Evolutionary conservation across 2,329 filamentous ascomycete genomes (phyloP), one percentile per base, ranked within the genome.

Genomic region (Cadophora malorum): DNA sequence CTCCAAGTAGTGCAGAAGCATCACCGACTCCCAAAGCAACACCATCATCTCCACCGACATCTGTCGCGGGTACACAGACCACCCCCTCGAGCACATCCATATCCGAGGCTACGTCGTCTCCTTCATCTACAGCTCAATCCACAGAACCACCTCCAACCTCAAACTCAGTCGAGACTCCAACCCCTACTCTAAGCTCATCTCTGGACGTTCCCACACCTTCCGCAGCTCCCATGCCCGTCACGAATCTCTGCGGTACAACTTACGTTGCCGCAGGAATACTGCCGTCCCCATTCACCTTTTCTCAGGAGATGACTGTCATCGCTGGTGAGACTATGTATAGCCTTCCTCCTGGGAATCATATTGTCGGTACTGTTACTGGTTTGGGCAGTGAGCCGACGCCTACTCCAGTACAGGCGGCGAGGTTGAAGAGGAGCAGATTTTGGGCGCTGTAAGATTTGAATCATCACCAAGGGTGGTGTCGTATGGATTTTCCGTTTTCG

Each of bases 361-460:
- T 28, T 16, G 12, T 53, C 14, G 50, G 50, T 4, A 53, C 50
- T 28, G 50, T 10, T 23, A 53, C 23, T 31, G 25, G n/a, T 21
- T 9, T 49, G n/a, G 45, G n/a, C 6, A 14, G 1, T 21, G 41
- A 45, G 14, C 45, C 19, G 10, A 16, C 23, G 8, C 3, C 23
- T 19, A 5, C 2, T 31, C 25, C 50, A 6, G 4, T 1, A 19
- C 3, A 1, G 25, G 2, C 10, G 14, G 6, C 23, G 25, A 53
- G 31, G 50, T 53, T 53, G 50, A 53, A 53, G 52, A 55, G 52
- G 16, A n/a, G 52, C 3, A 55, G 52, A 28, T 55, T 55, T 33
- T 55, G 52, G 52, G 28, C 7, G 14, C 3, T 33, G 10, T 33
- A 55, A 14, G 10, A 4, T 28, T 28, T 28, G 28, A 5, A 3